Evolutionary conservation across 306 rosid genomes (phyloP).

Genomic region (Rubus parviflorus): DNA sequence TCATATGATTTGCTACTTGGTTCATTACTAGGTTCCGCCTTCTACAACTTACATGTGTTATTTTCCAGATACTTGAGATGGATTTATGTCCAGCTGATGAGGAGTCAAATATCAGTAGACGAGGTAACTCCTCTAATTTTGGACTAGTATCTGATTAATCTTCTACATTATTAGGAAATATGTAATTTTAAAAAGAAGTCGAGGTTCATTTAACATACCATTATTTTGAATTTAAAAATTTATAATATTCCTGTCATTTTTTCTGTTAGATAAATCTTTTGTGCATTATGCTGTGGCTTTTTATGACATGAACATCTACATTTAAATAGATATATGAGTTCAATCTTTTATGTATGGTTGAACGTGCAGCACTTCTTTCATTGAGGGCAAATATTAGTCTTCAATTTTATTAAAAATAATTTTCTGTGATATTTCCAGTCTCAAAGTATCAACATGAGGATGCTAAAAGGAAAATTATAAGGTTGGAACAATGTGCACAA

Average conservation of each 20-base stretch:
- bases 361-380: not conserved
- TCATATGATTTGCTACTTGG: not conserved
- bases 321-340: not conserved
- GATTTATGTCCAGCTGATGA: conserved; percentile 68
- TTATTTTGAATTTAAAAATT: not conserved
- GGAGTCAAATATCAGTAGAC: conserved; percentile 44
- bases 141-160: conserved; percentile 10
- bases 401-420: not conserved
- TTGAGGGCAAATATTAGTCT: not conserved
- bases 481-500: conserved; percentile 73
- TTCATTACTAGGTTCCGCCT: conserved; percentile 18
- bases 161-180: conserved; percentile 10
- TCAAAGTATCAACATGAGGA: conserved; percentile 50
- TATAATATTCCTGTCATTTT: not conserved
- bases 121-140: conserved; percentile 55
- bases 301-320: not conserved
- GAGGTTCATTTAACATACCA: not conserved
- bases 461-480: conserved; percentile 63
- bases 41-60: conserved; percentile 24
- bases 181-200: not conserved
- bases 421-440: conserved; percentile 37
- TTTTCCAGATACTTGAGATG: conserved; percentile 84
- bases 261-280: not conserved
- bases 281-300: not conserved
- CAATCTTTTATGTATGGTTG: not conserved